A percentile compares a stretch with the other conserved stretches of the same genome.
These are phyloP conservation scores for Fusarium sulawesiense DNA, from an alignment of 2,329 filamentous ascomycete species.

Conservation along the genomic window DNA sequence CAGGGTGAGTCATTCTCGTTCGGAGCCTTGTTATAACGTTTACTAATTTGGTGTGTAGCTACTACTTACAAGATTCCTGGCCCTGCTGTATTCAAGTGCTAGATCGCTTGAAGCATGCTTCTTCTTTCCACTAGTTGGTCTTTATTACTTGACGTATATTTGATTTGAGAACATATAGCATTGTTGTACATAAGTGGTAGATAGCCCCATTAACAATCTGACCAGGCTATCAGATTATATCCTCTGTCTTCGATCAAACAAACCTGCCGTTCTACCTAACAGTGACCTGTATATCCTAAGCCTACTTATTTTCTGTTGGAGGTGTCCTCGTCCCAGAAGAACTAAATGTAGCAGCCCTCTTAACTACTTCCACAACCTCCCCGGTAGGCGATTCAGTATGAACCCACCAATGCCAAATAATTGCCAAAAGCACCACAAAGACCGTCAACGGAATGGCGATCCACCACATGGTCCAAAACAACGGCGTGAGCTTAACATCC, in stretches of 20 bases:
- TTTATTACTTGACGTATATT: constrained; percentile 11
- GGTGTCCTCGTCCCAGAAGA: constrained; percentile 23
- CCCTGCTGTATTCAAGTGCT: constrained; percentile 61
- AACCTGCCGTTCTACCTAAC: not conserved
- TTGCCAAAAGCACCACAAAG: constrained; percentile 39
- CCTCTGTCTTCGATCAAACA: not conserved
- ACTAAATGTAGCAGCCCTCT: constrained; percentile 39
- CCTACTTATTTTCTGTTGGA: constrained; percentile 8
- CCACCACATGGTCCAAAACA: constrained; percentile 49
- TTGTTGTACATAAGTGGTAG: constrained; percentile 11
- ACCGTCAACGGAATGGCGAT: constrained; percentile 48
- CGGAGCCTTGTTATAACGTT: not conserved
- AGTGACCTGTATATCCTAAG: not conserved
- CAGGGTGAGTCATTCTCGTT: constrained; percentile 50
- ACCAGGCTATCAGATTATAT: not conserved
- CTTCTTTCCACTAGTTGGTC: constrained; percentile 23
- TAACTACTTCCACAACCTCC: constrained; percentile 38
- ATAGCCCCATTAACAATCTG: constrained; percentile 14
- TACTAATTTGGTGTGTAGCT: constrained; percentile 40
- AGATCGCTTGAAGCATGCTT: constrained; percentile 5
- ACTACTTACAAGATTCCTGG: constrained; percentile 60
- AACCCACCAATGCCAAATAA: constrained; percentile 49
- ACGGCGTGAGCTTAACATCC: constrained; percentile 41
- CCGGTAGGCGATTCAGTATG: constrained; percentile 37
- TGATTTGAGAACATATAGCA: not conserved